Conservation (phyloP, 306 rosid species). For the Crataegus laevigata region DNA sequence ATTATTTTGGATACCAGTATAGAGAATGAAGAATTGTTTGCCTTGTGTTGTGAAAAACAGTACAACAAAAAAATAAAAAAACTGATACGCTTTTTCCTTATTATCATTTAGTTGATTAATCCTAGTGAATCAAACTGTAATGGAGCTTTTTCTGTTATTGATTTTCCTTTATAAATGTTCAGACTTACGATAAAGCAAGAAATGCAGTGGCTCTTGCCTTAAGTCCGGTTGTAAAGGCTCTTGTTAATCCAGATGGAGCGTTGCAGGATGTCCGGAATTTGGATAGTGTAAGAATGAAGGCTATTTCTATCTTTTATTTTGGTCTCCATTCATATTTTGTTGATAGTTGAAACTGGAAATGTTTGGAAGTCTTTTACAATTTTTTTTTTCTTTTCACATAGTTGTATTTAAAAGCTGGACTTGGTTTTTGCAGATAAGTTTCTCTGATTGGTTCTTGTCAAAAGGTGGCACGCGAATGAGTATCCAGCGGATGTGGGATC, state of each 20-base stretch:
- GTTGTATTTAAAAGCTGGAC: not conserved
- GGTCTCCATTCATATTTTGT: constrained; percentile 4
- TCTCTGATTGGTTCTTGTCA: constrained; percentile 96
- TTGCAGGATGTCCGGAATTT: constrained; percentile 77
- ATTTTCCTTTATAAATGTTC: constrained; percentile 11
- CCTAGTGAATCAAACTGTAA: not conserved
- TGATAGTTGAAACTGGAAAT: not conserved
- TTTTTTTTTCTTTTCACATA: not conserved
- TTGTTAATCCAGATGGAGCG: constrained; percentile 93
- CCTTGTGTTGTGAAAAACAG: not conserved
- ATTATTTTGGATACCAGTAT: not conserved
- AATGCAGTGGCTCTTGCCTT: constrained; percentile 93
- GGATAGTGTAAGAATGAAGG: constrained; percentile 64
- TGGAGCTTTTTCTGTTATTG: not conserved
- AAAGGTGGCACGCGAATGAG: constrained; percentile 98
- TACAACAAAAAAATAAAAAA: too few relatives aligned
- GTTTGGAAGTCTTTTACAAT: not conserved
- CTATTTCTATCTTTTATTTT: constrained; percentile 1
- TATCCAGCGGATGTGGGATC: constrained; percentile 89
- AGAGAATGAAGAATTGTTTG: not conserved
- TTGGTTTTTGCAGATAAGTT: constrained; percentile 63
- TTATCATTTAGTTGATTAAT: not conserved
- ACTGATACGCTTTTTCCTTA: not conserved
- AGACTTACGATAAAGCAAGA: constrained; percentile 97
- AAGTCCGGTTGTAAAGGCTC: constrained; percentile 97